phyloP scores from a whole-genome alignment of 768 basidiomycete genomes.

The Mycena rosella region DNA sequence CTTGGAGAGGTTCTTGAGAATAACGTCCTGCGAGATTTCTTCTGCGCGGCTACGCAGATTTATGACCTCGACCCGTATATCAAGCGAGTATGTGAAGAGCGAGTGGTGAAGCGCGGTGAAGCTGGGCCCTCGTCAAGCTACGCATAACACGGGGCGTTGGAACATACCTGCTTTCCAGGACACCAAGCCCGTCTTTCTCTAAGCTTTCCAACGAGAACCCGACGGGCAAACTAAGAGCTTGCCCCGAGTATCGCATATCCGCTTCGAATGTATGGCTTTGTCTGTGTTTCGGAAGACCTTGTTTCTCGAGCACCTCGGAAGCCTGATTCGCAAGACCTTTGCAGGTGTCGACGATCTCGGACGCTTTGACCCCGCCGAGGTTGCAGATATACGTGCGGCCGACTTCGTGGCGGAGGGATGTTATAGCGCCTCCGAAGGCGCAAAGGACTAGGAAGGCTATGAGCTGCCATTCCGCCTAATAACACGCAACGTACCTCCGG shows the following conservation, averaged over 20 bases:
- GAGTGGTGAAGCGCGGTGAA: constrained; percentile 41
- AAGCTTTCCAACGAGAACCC: constrained; percentile 39
- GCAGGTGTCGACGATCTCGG: constrained; percentile 36
- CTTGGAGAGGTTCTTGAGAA: constrained; percentile 29
- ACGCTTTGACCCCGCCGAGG: constrained; percentile 37
- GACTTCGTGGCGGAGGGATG: constrained; percentile 44
- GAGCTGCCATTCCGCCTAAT: not conserved
- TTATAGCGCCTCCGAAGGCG: constrained; percentile 47
- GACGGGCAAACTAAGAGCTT: constrained; percentile 43
- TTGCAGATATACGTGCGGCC: constrained; percentile 41
- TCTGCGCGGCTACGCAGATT: constrained; percentile 41
- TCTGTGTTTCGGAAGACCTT: constrained; percentile 35
- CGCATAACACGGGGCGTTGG: not conserved
- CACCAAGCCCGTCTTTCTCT: constrained; percentile 26
- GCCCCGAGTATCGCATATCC: constrained; percentile 46
- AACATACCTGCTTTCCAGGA: constrained; percentile 30
- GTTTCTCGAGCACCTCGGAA: constrained; percentile 37
- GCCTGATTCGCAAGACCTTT: constrained; percentile 36
- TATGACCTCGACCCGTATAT: constrained; percentile 42
- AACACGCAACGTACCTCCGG: constrained; percentile 39
- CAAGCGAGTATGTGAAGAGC: constrained; percentile 44
- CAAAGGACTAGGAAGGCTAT: constrained; percentile 41
- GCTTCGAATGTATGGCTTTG: constrained; percentile 40
- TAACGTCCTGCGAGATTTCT: constrained; percentile 36
- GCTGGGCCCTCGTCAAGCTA: constrained; percentile 21